Conservation (phyloP, 345 rosid genomes). For the Eucalyptus regnans region DNA sequence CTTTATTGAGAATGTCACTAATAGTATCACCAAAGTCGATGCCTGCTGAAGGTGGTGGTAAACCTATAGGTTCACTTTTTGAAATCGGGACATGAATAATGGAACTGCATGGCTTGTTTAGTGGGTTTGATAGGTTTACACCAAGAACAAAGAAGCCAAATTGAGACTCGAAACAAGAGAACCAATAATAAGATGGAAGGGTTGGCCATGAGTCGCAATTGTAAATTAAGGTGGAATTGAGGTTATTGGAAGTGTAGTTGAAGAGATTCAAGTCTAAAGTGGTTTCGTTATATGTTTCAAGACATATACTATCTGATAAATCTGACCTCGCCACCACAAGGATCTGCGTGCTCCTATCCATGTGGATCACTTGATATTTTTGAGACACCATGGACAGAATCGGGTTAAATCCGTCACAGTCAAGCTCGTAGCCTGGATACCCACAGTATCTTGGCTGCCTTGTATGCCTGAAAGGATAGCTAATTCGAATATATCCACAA, state of each 20-base stretch:
- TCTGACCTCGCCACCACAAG: no score
- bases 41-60: background rate
- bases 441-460: no score
- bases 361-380: no score
- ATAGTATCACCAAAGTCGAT: fast-evolving
- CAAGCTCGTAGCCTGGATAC: no score
- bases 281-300: background rate
- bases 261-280: background rate
- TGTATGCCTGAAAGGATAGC: no score
- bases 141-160: background rate
- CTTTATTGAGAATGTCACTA: background rate
- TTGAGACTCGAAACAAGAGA: background rate
- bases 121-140: background rate
- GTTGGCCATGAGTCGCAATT: background rate
- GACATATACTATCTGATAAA: background rate
- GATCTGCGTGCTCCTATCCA: no score
- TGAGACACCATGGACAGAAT: no score
- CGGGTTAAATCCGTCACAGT: no score
- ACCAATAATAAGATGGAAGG: background rate
- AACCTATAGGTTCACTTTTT: background rate
- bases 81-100: background rate
- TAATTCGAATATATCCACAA: no score
- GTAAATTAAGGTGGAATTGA: background rate
- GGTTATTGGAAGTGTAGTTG: background rate
- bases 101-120: background rate